These are phyloP conservation scores for Pythium brachiatum DNA, from an alignment of 352 stramenopile species.

Conservation along the genomic window DNA sequence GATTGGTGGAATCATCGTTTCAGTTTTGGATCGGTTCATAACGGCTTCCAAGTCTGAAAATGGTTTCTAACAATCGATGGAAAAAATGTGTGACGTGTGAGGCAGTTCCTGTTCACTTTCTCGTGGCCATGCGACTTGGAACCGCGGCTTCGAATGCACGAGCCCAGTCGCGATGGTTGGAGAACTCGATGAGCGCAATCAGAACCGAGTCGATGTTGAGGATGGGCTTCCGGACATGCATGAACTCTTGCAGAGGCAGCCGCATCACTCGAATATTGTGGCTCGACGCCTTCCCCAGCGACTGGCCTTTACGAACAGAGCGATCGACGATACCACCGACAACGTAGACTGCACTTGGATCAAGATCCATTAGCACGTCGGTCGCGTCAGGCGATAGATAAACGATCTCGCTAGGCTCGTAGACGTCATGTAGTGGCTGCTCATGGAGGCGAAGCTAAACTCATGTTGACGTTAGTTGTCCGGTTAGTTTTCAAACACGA, in stretches of 20 bases:
- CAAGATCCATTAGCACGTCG: constrained; percentile 51
- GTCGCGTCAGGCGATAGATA: constrained; percentile 85
- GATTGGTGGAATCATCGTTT: constrained; percentile 15
- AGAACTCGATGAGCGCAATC: constrained; percentile 66
- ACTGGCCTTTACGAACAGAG: constrained; percentile 65
- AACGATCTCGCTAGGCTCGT: constrained; percentile 48
- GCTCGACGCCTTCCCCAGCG: constrained; percentile 31
- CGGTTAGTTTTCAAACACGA: not conserved
- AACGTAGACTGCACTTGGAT: constrained; percentile 61
- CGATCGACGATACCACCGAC: constrained; percentile 85
- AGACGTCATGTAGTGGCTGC: constrained; percentile 49
- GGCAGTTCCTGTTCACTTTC: constrained; percentile 1
- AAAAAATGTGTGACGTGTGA: not conserved
- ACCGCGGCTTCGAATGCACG: constrained; percentile 56
- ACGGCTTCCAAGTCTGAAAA: not conserved
- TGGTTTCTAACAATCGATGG: not conserved
- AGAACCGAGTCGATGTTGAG: constrained; percentile 82
- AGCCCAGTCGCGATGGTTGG: constrained; percentile 64
- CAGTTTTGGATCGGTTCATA: not conserved
- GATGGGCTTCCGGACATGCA: constrained; percentile 56
- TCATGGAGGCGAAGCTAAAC: constrained; percentile 38
- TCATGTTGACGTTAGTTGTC: too few relatives aligned
- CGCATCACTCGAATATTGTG: constrained; percentile 36
- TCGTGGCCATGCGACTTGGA: constrained; percentile 48
- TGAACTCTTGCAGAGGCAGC: constrained; percentile 65